Evolutionary conservation across 176 grass and related monocot genomes (phyloP).

Genomic region (Cenchrus purpureus): DNA sequence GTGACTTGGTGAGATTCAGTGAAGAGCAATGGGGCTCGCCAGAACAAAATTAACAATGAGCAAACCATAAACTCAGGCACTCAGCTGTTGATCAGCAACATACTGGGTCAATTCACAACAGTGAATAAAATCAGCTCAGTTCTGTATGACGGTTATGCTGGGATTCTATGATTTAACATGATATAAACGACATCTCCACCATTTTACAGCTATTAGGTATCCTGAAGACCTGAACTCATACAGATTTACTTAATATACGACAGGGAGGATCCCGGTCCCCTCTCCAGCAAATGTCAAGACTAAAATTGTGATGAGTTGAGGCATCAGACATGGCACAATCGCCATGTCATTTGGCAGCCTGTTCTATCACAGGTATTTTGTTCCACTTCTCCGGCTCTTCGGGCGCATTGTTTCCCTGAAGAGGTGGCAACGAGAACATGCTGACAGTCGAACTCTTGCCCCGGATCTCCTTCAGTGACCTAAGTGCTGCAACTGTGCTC

Average conservation of each 20-base stretch:
- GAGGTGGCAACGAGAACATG: conserved; percentile 79
- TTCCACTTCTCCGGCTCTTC: conserved; percentile 67
- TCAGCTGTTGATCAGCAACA: conserved; percentile 10
- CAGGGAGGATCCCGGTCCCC: conserved; percentile 27
- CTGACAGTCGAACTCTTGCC: conserved; percentile 87
- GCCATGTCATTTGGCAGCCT: conserved; percentile 64
- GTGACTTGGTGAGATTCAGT: too few species aligned
- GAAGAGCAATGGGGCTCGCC: neutral
- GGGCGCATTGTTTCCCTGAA: conserved; percentile 61
- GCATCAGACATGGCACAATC: neutral
- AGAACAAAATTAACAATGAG: conserved; percentile 4
- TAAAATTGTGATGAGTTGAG: neutral
- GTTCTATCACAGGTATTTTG: conserved; percentile 65
- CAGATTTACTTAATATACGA: conserved; percentile 49
- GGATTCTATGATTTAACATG: conserved; percentile 49
- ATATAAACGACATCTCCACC: conserved; percentile 35
- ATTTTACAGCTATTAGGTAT: conserved; percentile 57
- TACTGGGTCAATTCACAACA: conserved; percentile 34
- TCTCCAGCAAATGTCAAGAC: conserved; percentile 51
- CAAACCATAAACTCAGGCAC: neutral
- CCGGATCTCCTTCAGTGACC: conserved; percentile 87
- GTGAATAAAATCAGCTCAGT: conserved; percentile 29
- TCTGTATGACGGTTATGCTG: conserved; percentile 30
- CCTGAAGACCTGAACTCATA: neutral
- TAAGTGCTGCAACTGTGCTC: conserved; percentile 70